Evolutionary conservation across 31 red algal species (phyloP).

Genomic region (Endocladia muricata): DNA sequence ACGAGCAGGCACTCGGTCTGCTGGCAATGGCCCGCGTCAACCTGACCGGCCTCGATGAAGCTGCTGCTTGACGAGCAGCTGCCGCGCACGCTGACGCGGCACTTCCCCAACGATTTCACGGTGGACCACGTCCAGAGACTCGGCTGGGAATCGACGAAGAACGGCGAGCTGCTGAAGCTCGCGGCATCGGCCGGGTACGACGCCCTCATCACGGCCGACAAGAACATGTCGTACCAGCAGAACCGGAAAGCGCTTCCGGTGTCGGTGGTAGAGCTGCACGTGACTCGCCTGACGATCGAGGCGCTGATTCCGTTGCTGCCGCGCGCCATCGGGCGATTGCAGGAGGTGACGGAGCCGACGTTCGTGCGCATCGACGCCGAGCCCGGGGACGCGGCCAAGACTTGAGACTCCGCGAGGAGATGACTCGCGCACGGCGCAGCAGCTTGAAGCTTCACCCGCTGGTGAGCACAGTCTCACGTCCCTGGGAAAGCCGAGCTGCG

Average conservation of each 20-base stretch:
- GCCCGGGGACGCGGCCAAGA: no score
- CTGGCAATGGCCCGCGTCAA: background rate
- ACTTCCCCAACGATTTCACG: background rate
- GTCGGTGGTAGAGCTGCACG: background rate
- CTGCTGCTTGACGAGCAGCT: constrained; percentile 1
- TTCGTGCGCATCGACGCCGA: no score
- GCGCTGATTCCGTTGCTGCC: no score
- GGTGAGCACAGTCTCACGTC: no score
- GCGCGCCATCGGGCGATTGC: no score
- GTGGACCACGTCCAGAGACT: background rate
- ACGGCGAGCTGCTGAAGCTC: background rate
- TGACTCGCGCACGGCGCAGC: no score
- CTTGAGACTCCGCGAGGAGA: no score
- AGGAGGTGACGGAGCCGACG: no score
- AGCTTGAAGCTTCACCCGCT: no score
- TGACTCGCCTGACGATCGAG: no score
- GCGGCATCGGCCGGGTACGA: background rate
- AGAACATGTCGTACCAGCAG: constrained; percentile 2
- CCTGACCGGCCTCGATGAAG: background rate
- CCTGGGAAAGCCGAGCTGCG: no score
- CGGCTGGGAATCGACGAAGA: background rate
- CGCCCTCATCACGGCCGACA: background rate
- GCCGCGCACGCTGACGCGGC: background rate
- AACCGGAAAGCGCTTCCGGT: background rate
- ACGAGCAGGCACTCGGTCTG: background rate